Conservation (phyloP, 169 alveolate species). For the Perkinsus marinus region DNA sequence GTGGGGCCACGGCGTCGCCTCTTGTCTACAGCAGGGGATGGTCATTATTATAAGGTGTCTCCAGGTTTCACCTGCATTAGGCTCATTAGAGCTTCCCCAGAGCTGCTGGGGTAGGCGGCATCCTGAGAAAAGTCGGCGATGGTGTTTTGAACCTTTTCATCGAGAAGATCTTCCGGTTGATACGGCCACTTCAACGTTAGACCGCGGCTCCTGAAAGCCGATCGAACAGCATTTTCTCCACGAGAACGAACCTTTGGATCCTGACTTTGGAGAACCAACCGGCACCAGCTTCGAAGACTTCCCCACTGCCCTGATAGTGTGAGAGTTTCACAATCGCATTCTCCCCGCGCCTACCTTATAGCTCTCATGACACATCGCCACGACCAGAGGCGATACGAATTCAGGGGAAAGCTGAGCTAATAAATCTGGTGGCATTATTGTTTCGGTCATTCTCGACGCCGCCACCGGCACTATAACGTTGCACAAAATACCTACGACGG, state of each 20-base stretch:
- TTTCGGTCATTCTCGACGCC: slow-evolving; percentile 35
- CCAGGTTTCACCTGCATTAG: background rate
- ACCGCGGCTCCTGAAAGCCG: background rate
- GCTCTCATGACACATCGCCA: slow-evolving; percentile 40
- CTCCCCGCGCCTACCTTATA: slow-evolving; percentile 26
- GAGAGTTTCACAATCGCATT: background rate
- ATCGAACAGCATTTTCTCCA: background rate
- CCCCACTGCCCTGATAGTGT: slow-evolving; percentile 6
- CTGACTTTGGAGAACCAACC: slow-evolving; percentile 54
- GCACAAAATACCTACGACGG: slow-evolving; percentile 6
- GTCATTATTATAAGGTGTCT: background rate
- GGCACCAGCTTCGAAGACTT: slow-evolving; percentile 55
- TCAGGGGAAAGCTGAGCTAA: slow-evolving; percentile 53
- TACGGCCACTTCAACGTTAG: background rate
- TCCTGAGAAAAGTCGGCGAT: background rate
- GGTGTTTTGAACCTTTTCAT: background rate
- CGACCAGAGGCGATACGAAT: slow-evolving; percentile 64
- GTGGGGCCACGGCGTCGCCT: background rate
- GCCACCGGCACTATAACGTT: background rate
- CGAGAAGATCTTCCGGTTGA: background rate
- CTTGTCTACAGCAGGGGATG: background rate
- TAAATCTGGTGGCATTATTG: slow-evolving; percentile 39
- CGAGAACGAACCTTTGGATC: slow-evolving; percentile 34
- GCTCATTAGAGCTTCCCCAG: background rate
- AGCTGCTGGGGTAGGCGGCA: background rate